Percentiles rank a stretch among this genome's conserved stretches.
Evolutionary conservation across 345 rosid genomes (phyloP).

Genomic region (Turritis glabra): DNA sequence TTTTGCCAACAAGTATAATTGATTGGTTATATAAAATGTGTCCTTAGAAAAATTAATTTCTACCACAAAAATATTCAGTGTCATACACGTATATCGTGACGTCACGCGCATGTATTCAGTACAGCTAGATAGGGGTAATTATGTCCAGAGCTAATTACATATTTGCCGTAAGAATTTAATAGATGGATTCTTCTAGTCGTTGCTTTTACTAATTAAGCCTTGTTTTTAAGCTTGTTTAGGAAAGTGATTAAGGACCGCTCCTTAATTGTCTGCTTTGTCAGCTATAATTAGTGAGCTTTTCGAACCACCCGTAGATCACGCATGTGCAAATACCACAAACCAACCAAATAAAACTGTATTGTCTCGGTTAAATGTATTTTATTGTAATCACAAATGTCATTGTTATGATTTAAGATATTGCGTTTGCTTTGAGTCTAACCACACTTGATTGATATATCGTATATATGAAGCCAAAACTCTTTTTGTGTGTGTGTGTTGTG

Average conservation of each 20-base stretch:
- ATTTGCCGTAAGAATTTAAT: not conserved
- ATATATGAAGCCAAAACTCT: not conserved
- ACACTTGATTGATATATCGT: not conserved
- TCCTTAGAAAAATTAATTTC: not conserved
- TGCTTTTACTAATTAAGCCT: constrained; percentile 25
- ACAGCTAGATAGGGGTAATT: not conserved
- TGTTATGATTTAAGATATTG: constrained; percentile 29
- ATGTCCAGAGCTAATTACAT: not conserved
- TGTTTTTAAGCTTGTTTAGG: constrained; percentile 33
- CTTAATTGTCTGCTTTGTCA: constrained; percentile 33
- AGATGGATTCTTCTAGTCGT: constrained; percentile 19
- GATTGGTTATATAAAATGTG: not conserved
- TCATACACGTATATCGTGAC: not conserved
- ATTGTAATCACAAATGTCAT: constrained; percentile 22
- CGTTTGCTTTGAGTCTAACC: constrained; percentile 8
- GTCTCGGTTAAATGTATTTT: constrained; percentile 29
- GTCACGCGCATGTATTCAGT: constrained; percentile 20
- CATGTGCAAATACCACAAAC: constrained; percentile 13
- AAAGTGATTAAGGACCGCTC: constrained; percentile 36
- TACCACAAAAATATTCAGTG: not conserved
- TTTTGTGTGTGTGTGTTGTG: not conserved
- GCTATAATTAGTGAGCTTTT: constrained; percentile 23
- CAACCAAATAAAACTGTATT: not conserved
- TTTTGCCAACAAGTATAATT: no score
- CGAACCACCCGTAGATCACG: constrained; percentile 10